These are phyloP conservation scores for Saccharomyces hybrid DNA, from an alignment of 1,139 yeast genomes.

Conservation along the genomic window DNA sequence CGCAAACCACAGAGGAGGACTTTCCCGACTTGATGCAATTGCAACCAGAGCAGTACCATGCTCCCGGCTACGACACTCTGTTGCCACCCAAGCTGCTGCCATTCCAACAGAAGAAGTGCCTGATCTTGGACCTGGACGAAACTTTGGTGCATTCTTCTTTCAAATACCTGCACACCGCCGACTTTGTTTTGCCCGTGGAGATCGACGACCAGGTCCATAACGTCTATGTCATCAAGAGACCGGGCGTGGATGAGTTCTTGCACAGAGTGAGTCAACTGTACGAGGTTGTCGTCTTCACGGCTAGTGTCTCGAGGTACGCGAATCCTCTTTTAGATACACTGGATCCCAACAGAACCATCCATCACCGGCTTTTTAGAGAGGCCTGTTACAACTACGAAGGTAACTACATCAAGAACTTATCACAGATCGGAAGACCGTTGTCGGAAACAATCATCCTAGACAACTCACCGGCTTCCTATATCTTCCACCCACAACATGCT, in stretches of 20 bases:
- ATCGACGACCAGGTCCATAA: conserved; percentile 88
- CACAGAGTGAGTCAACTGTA: conserved; percentile 72
- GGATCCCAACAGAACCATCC: conserved; percentile 58
- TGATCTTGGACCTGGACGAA: conserved; percentile 88
- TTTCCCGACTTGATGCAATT: conserved; percentile 49
- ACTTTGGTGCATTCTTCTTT: conserved; percentile 94
- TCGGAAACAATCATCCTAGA: conserved; percentile 82
- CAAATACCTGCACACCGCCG: conserved; percentile 85
- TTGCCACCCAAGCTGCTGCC: conserved; percentile 40
- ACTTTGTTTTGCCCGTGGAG: conserved; percentile 87
- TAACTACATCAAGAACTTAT: conserved; percentile 84
- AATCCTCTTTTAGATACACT: conserved; percentile 88
- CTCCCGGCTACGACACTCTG: conserved; percentile 58
- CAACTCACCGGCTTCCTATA: conserved; percentile 94
- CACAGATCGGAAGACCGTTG: conserved; percentile 89
- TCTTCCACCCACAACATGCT: conserved; percentile 96
- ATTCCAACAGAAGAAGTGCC: conserved; percentile 62
- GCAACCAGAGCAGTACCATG: conserved; percentile 61
- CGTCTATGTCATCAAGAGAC: conserved; percentile 92
- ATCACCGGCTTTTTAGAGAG: conserved; percentile 89
- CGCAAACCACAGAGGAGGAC: conserved; percentile 16
- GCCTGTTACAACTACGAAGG: conserved; percentile 77
- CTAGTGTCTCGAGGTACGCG: conserved; percentile 90
- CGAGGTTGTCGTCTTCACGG: conserved; percentile 95
- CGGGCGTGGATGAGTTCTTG: conserved; percentile 94